phyloP scores from a whole-genome alignment of 441 rosid species.

The Erysimum cheiri region DNA sequence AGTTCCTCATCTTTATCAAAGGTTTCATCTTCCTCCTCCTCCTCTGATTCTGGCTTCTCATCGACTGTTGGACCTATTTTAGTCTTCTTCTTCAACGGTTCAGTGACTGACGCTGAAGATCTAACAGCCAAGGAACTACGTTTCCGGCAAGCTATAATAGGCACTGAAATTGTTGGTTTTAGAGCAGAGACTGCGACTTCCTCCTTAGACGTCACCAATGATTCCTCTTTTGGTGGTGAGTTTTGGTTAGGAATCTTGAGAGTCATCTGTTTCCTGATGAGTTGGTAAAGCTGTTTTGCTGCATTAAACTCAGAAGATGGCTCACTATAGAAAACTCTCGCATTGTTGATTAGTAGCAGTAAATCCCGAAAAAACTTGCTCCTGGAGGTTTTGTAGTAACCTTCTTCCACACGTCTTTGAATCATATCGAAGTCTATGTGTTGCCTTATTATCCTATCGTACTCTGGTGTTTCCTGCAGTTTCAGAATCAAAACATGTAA shows the following conservation, averaged over 20 bases:
- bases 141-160: slow-evolving; percentile 54
- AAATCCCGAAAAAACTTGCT: slow-evolving; percentile 57
- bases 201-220: slow-evolving; percentile 18
- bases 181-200: slow-evolving; percentile 36
- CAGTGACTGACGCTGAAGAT: slow-evolving; percentile 41
- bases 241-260: slow-evolving; percentile 32
- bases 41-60: slow-evolving; percentile 46
- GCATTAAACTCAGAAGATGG: slow-evolving; percentile 46
- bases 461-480: slow-evolving; percentile 55
- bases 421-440: slow-evolving; percentile 60
- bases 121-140: slow-evolving; percentile 51
- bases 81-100: slow-evolving; percentile 43
- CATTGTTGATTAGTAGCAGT: slow-evolving; percentile 62
- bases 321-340: slow-evolving; percentile 49
- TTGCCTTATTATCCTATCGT: slow-evolving; percentile 50
- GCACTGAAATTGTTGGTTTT: slow-evolving; percentile 49
- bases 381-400: slow-evolving; percentile 50
- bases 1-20: slow-evolving; percentile 40
- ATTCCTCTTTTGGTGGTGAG: slow-evolving; percentile 38
- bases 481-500: slow-evolving; percentile 18
- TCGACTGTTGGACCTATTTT: slow-evolving; percentile 29
- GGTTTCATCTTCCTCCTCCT: slow-evolving; percentile 30
- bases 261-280: slow-evolving; percentile 48
- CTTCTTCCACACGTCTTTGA: slow-evolving; percentile 49
- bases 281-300: slow-evolving; percentile 51